A percentile compares a stretch with the other conserved stretches of the same genome.
Conservation (phyloP, 208 protist genomes). For the Wallacemonas sp. region DNA sequence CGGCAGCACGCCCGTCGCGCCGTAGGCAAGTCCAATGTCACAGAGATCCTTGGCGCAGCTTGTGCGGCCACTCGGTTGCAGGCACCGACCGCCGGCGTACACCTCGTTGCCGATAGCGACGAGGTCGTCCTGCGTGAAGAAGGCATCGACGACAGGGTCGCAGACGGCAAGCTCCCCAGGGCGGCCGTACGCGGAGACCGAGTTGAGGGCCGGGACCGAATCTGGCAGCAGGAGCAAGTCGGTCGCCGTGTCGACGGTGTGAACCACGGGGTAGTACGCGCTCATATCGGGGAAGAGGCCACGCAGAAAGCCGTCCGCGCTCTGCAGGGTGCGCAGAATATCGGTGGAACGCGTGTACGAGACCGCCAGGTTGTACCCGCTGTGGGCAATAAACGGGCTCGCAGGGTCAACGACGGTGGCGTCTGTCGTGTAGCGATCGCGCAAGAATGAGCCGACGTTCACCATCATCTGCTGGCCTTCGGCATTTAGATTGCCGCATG, state of each 20-base stretch:
- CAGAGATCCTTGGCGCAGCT: constrained; percentile 46
- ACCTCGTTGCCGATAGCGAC: constrained; percentile 28
- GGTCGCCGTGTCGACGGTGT: constrained; percentile 32
- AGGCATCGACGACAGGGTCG: constrained; percentile 31
- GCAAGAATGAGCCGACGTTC: constrained; percentile 46
- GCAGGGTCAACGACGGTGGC: constrained; percentile 22
- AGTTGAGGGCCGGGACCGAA: constrained; percentile 22
- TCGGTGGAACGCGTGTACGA: constrained; percentile 62
- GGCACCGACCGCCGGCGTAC: constrained; percentile 35
- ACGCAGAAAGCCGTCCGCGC: constrained; percentile 38
- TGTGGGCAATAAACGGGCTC: constrained; percentile 30
- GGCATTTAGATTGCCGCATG: constrained; percentile 55
- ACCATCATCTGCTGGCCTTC: constrained; percentile 44
- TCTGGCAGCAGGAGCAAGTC: constrained; percentile 35
- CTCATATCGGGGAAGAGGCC: constrained; percentile 40
- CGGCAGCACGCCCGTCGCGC: constrained; percentile 30
- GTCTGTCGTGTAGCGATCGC: constrained; percentile 40
- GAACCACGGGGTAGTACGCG: constrained; percentile 52
- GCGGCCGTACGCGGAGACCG: constrained; percentile 19
- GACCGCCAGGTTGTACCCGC: constrained; percentile 47
- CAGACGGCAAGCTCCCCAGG: constrained; percentile 10
- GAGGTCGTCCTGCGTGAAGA: constrained; percentile 26
- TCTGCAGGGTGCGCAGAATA: constrained; percentile 60
- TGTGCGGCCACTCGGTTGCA: constrained; percentile 9
- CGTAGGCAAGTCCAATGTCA: constrained; percentile 53